These are phyloP conservation scores for Lepidium sativum DNA, from an alignment of 345 rosid genomes.

Conservation along the genomic window DNA sequence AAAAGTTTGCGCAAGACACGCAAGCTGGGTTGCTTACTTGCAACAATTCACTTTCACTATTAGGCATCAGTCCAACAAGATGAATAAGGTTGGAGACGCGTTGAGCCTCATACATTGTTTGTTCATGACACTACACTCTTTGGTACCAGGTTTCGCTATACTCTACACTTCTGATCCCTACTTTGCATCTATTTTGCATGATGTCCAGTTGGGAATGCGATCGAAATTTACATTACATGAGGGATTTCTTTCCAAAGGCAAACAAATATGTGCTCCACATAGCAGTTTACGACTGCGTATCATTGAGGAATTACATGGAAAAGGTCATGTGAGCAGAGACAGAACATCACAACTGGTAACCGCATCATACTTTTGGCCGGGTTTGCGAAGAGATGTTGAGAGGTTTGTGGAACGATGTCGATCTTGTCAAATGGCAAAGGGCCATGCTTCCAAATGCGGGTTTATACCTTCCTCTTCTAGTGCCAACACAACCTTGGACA, in stretches of 20 bases:
- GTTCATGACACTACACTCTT: too few species aligned
- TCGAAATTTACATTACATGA: fast-evolving
- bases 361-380: neutral
- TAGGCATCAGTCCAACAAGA: too few species aligned
- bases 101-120: too few species aligned
- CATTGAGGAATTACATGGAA: neutral
- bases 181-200: too few species aligned
- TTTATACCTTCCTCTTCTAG: neutral
- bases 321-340: neutral
- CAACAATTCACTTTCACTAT: too few species aligned
- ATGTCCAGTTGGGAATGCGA: too few species aligned
- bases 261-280: neutral
- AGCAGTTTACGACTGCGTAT: neutral
- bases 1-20: too few species aligned
- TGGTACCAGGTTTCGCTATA: too few species aligned
- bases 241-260: neutral
- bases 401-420: neutral
- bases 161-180: too few species aligned
- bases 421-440: neutral
- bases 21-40: too few species aligned
- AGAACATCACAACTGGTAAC: too few species aligned
- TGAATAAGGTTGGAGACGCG: too few species aligned
- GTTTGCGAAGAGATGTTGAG: neutral
- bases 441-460: neutral
- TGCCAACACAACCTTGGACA: neutral